phyloP scores from a whole-genome alignment of 164 flowering plant genomes.

The Annona cherimola region DNA sequence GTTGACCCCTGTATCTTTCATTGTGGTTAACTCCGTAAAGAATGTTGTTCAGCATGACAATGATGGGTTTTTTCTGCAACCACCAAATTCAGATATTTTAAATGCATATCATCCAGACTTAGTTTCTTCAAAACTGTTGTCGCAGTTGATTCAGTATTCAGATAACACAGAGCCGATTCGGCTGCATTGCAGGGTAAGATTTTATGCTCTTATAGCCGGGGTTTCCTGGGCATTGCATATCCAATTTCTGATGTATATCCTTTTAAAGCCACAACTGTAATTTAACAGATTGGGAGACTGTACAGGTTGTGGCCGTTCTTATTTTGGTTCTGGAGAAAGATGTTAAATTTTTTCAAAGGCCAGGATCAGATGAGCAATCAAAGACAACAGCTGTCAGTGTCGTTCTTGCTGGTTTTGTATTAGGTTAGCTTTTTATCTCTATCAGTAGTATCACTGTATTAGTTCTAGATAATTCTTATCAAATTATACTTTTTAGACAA shows the following conservation, averaged over 20 bases:
- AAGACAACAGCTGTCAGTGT: conserved; percentile 28
- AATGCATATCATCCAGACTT: conserved; percentile 10
- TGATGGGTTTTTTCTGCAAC: conserved; percentile 11
- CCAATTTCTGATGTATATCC: neutral
- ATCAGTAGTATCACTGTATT: too few relatives aligned
- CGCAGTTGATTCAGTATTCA: conserved; percentile 26
- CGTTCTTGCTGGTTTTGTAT: conserved; percentile 65
- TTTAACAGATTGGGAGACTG: conserved; percentile 7
- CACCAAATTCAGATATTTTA: conserved; percentile 8
- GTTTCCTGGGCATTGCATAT: neutral
- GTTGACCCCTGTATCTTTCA: conserved; percentile 59
- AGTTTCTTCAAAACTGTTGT: conserved; percentile 37
- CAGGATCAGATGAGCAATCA: conserved; percentile 8
- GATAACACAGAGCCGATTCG: conserved; percentile 24
- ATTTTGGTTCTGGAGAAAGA: conserved; percentile 46
- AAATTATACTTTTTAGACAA: neutral
- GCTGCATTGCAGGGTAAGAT: conserved; percentile 57
- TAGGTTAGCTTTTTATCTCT: conserved; percentile 42
- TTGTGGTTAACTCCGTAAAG: conserved; percentile 40
- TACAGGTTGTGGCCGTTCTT: conserved; percentile 59
- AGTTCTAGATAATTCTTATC: neutral
- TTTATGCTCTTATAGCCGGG: neutral
- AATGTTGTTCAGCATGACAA: conserved; percentile 15
- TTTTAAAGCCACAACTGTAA: neutral
- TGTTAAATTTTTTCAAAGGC: conserved; percentile 9